Percentiles rank a stretch among this genome's conserved stretches.
Conservation (phyloP, 345 rosid species). For the Pistacia vera region DNA sequence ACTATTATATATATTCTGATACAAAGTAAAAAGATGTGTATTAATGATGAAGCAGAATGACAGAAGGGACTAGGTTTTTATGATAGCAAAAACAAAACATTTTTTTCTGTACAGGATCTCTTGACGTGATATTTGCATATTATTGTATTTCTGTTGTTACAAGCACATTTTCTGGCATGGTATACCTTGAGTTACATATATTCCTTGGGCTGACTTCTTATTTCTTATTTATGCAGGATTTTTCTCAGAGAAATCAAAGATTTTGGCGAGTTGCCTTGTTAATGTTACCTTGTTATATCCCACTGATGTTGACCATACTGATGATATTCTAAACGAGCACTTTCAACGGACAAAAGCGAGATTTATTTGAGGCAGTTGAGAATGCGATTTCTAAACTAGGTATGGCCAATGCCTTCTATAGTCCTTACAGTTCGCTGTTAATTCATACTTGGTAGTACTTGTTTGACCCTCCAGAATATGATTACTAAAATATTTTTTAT, state of each 20-base stretch:
- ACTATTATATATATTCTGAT: neutral
- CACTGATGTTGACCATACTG: slow-evolving; percentile 32
- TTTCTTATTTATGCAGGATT: slow-evolving; percentile 47
- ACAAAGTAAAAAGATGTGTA: neutral
- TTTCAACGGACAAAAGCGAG: slow-evolving; percentile 52
- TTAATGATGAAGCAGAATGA: neutral
- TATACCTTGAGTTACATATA: neutral
- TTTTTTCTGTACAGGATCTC: too few species aligned
- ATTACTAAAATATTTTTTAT: too few species aligned
- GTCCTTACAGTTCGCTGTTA: neutral
- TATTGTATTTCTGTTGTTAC: neutral
- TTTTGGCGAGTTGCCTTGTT: slow-evolving; percentile 82
- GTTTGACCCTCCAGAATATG: neutral
- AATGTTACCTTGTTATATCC: slow-evolving; percentile 55
- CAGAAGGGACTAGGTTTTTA: too few species aligned
- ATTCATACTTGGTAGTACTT: neutral
- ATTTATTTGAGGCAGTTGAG: slow-evolving; percentile 54
- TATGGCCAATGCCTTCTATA: slow-evolving; percentile 20
- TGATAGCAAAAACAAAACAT: too few species aligned
- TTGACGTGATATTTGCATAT: neutral
- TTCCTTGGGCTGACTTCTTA: slow-evolving; percentile 4
- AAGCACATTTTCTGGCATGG: neutral
- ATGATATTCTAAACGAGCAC: slow-evolving; percentile 32
- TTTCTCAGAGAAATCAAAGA: slow-evolving; percentile 80
- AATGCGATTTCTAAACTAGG: slow-evolving; percentile 60